Base-by-base conservation (phyloP, 805 yeast species). In the Metschnikowia kofuensis region DNA sequence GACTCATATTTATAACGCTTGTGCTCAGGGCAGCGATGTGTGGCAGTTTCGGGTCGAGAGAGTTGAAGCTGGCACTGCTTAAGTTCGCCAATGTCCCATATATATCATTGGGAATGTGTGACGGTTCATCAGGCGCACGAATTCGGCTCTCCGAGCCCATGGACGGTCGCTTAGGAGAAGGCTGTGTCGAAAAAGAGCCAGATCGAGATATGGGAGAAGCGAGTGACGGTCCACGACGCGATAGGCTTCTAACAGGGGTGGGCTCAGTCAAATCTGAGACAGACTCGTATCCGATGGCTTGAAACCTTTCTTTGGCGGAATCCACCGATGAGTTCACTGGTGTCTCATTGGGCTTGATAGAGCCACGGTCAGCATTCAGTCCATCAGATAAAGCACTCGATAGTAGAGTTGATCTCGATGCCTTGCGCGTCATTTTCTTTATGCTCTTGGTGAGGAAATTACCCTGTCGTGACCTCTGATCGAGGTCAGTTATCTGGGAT, bases 201-300 rank as follows among this genome's bases (percentile, higher is more conserved):
- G 52, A 35, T 38, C 42, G 40, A 15, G 53, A 42, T 13, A 32
- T 38, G 34, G 38, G 45, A 7, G 52, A 37, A 16, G 45, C 16
- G 26, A 40, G 12, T 8, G 49, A 30, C 10, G 51, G 40, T 12
- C 48, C 54, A 7, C 45, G 51, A 29, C 40, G 45, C 47, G 49
- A 49, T 48, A 46, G 50, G 13, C 21, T 44, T 30, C 37, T 46
- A 15, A 67, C 72, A 37, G 58, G 66, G 14, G 67, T 60, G 6
- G 72, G 74, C 36, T 64, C 72, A 16, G 55, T 55, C 6, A 61
- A 41, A 34, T 53, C 56, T 11, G 63, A 49, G 26, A 60, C 61
- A n/a, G 59, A 49, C n/a, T 66, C 68, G 47, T 70, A 70, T 30
- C 70, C 66, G 27, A 72, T 63, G 14, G 76, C 72, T 39, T 68